Evolutionary conservation across 2,329 filamentous ascomycete genomes (phyloP).

Genomic region (Penicillium sp.): DNA sequence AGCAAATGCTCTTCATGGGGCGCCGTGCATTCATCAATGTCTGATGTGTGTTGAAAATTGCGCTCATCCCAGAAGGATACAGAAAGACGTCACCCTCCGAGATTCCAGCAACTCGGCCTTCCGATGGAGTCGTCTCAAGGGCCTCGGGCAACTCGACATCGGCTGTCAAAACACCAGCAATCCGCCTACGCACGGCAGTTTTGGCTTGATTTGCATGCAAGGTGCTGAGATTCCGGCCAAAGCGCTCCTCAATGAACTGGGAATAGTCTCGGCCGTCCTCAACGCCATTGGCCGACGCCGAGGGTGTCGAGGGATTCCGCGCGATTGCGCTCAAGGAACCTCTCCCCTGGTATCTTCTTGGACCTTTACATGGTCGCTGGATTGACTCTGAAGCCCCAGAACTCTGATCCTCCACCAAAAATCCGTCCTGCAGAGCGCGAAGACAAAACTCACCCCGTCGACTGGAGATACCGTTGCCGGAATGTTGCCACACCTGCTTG

Average conservation of each 20-base stretch:
- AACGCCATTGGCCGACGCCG: slow-evolving; percentile 17
- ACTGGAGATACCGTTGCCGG: slow-evolving; percentile 86
- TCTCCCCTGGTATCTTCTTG: slow-evolving; percentile 69
- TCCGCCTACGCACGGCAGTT: slow-evolving; percentile 76
- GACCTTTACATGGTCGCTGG: slow-evolving; percentile 58
- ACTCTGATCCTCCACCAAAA: slow-evolving; percentile 51
- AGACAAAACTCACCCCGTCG: slow-evolving; percentile 87
- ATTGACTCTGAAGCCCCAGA: slow-evolving; percentile 22
- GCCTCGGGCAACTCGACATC: slow-evolving; percentile 63
- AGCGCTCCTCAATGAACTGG: slow-evolving; percentile 86
- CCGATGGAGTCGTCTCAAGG: slow-evolving; percentile 40
- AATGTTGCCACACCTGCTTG: slow-evolving; percentile 98
- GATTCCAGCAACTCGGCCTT: slow-evolving; percentile 50
- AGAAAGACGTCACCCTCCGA: slow-evolving; percentile 84
- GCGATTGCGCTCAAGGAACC: slow-evolving; percentile 47
- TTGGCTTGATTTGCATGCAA: slow-evolving; percentile 76
- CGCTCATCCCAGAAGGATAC: slow-evolving; percentile 86
- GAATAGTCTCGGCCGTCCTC: slow-evolving; percentile 60
- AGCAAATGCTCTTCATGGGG: slow-evolving; percentile 72
- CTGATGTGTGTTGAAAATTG: slow-evolving; percentile 84
- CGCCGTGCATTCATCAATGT: slow-evolving; percentile 62
- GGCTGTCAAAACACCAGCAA: slow-evolving; percentile 75
- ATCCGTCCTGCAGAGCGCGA: slow-evolving; percentile 63
- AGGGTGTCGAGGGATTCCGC: slow-evolving; percentile 32
- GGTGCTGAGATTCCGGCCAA: slow-evolving; percentile 81